phyloP scores from a whole-genome alignment of 257 asterid species.

The Oldenlandia corymbosa region DNA sequence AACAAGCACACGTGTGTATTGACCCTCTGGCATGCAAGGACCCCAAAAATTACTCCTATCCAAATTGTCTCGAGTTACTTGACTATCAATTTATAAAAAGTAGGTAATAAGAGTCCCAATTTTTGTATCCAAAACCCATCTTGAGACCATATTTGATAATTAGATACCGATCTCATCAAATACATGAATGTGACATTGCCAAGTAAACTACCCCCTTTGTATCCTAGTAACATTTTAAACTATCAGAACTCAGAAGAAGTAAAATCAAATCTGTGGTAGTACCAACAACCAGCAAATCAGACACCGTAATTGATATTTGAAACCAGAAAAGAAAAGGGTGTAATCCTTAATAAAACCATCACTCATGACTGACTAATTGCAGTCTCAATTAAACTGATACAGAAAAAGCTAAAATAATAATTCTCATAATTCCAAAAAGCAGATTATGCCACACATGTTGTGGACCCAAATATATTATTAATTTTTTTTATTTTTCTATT shows the following conservation, averaged over 20 bases:
- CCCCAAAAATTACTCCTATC: too few species aligned
- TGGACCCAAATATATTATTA: constrained; percentile 40
- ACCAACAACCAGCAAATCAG: background rate
- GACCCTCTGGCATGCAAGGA: too few species aligned
- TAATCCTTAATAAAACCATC: background rate
- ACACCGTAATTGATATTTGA: background rate
- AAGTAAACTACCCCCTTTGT: background rate
- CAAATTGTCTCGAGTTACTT: too few species aligned
- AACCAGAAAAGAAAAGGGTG: background rate
- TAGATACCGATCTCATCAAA: too few species aligned
- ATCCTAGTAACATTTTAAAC: too few species aligned
- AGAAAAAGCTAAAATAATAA: constrained; percentile 31
- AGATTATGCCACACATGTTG: constrained; percentile 32
- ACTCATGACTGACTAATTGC: background rate
- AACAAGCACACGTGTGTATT: too few species aligned
- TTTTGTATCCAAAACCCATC: too few species aligned
- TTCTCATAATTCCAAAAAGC: constrained; percentile 36
- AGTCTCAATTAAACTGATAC: constrained; percentile 17
- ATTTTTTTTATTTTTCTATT: too few species aligned
- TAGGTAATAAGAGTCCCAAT: too few species aligned
- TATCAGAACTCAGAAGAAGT: background rate
- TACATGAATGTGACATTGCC: too few species aligned
- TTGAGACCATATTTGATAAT: too few species aligned
- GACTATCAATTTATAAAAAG: too few species aligned
- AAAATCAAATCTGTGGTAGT: background rate